Conservation (phyloP, 352 stramenopile species). For the Phytophthora cajani region DNA sequence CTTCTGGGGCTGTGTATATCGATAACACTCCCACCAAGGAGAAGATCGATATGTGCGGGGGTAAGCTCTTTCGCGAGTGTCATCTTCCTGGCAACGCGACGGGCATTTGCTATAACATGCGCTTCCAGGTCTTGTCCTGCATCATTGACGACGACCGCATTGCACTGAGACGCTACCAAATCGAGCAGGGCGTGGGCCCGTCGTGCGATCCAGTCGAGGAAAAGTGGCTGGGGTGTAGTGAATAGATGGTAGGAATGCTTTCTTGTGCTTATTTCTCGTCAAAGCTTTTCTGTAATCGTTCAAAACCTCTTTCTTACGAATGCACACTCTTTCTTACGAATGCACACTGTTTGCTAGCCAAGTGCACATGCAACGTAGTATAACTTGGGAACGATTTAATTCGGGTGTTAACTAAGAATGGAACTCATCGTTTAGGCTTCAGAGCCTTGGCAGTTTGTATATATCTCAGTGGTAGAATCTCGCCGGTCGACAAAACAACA, state of each 20-base stretch:
- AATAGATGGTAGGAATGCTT: background rate
- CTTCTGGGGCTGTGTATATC: slow-evolving; percentile 6
- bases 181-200: slow-evolving; percentile 23
- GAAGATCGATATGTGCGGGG: slow-evolving; percentile 27
- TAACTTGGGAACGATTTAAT: too few relatives aligned
- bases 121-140: slow-evolving; percentile 38
- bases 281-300: too few relatives aligned
- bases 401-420: too few relatives aligned
- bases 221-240: slow-evolving; percentile 41
- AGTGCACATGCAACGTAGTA: background rate
- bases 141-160: slow-evolving; percentile 20
- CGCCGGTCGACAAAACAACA: too few relatives aligned
- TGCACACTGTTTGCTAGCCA: background rate
- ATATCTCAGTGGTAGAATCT: too few relatives aligned
- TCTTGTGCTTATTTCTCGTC: too few relatives aligned
- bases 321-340: too few relatives aligned
- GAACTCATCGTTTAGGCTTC: too few relatives aligned
- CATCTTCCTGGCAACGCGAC: slow-evolving; percentile 7
- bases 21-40: slow-evolving; percentile 18
- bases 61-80: slow-evolving; percentile 37
- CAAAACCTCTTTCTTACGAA: background rate
- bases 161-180: slow-evolving; percentile 28
- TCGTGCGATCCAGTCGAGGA: slow-evolving; percentile 37
- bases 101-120: slow-evolving; percentile 30
- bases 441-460: too few relatives aligned